Percentiles rank a stretch among this genome's conserved stretches.
phyloP scores from a whole-genome alignment of 257 asterid species.

The Solanum neorickii region DNA sequence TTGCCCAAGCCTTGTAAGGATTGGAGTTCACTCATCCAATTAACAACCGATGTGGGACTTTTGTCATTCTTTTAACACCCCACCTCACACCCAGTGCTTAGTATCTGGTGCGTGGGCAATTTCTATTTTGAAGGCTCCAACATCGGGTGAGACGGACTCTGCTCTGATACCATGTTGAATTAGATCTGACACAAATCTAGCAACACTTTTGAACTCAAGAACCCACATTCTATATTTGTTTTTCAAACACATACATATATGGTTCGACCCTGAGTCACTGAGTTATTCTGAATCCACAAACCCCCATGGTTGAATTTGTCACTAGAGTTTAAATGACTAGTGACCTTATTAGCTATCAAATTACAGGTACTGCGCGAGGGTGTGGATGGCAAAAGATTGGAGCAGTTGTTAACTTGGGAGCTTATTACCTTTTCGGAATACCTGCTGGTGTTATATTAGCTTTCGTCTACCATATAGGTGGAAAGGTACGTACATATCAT shows the following conservation, averaged over 20 bases:
- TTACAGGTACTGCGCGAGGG: conserved; percentile 8
- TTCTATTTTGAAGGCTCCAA: too few relatives aligned
- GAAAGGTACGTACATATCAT: conserved; percentile 1
- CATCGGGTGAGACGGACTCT: too few relatives aligned
- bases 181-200: background rate
- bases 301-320: background rate
- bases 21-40: too few relatives aligned
- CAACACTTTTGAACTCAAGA: background rate
- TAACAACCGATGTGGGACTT: too few relatives aligned
- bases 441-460: conserved; percentile 9
- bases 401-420: conserved; percentile 9
- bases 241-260: background rate
- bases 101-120: too few relatives aligned
- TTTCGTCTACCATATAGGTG: conserved; percentile 5
- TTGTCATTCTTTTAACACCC: too few relatives aligned
- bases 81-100: too few relatives aligned
- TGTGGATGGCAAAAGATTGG: conserved; percentile 19
- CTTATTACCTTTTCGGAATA: conserved; percentile 13
- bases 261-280: background rate
- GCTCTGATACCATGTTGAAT: too few relatives aligned
- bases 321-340: background rate
- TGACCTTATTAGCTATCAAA: background rate
- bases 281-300: background rate
- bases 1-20: too few relatives aligned
- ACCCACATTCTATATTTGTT: background rate